Base-by-base conservation (phyloP, 2,329 filamentous ascomycete genomes). In the Pleoardoris graminearum region DNA sequence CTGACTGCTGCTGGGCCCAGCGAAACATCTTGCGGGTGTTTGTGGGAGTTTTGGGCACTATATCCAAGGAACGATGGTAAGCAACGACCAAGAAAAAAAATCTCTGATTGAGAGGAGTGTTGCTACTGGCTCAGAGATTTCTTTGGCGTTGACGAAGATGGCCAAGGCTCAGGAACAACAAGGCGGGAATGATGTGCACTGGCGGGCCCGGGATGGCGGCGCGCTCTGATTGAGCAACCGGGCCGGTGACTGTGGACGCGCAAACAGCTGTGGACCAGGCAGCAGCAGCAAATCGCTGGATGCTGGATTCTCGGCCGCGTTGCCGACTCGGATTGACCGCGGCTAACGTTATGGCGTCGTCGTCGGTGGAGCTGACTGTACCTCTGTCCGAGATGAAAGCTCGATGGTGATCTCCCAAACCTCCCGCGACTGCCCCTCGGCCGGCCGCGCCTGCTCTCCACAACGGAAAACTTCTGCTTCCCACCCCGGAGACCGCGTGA, bases 1-100 rank as follows among this genome's bases (percentile, higher is more conserved):
- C 89, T 77, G 81, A 94, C 91, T 88, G 86, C 77, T 93, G 88
- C 79, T 96, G 94, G 66, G 91, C 87, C 91, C 91, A 97, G 81
- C 91, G 94, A 81, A 96, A 92, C 87, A 90, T 94, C 52, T 54
- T 72, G 55, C 56, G 61, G 55, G 41, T 25, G 36, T 48, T 51
- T 33, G 36, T 25, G 43, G 59, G 53, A 36, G 51, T 47, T 42
- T 57, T 60, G 37, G 53, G 64, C 68, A 71, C 69, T 71, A 62
- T 29, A 50, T 39, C 16, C 56, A 60, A 68, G 61, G 60, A 53
- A 56, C 51, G 37, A 27, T 33, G 51, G 68, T 69, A 59, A 65
- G 65, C 57, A 63, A 59, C 52, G 51, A 59, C 55, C 37, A 27
- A 12, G 53, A 59, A 57, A 49, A n/a, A 59, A 52, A 58, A n/a